A percentile compares a stretch with the other conserved stretches of the same genome.
phyloP scores from a whole-genome alignment of 2,329 filamentous ascomycete genomes.

The Biscogniauxia marginata region DNA sequence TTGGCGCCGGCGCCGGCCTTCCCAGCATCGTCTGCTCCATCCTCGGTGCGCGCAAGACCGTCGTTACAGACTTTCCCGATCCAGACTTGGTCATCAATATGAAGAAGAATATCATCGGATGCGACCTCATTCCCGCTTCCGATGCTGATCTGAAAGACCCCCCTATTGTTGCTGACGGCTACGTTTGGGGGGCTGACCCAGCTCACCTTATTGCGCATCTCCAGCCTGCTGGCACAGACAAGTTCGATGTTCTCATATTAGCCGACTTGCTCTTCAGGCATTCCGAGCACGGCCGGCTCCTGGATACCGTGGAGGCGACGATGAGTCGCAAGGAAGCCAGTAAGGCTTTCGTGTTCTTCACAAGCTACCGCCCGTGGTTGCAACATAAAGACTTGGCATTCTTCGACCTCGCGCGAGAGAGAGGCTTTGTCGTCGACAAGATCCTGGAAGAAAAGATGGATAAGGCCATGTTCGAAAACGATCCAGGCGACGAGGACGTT shows the following conservation, averaged over 20 bases:
- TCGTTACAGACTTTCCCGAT: conserved; percentile 90
- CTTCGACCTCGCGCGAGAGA: conserved; percentile 71
- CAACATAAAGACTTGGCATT: conserved; percentile 81
- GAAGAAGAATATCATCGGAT: conserved; percentile 68
- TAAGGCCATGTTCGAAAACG: conserved; percentile 83
- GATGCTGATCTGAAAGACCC: conserved; percentile 27
- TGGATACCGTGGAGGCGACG: conserved; percentile 68
- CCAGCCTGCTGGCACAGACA: conserved; percentile 33
- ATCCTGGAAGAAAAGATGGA: conserved; percentile 81
- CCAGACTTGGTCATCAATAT: conserved; percentile 79
- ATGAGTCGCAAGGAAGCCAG: conserved; percentile 56
- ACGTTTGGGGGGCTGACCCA: conserved; percentile 76
- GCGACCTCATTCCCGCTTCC: conserved; percentile 38
- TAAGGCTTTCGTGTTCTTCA: conserved; percentile 85
- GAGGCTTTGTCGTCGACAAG: conserved; percentile 75
- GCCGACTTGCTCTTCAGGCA: conserved; percentile 92
- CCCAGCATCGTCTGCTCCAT: conserved; percentile 76
- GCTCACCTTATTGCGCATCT: conserved; percentile 58
- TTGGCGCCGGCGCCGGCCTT: conserved; percentile 84
- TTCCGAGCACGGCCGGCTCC: conserved; percentile 76
- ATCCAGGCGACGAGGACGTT: conserved; percentile 79
- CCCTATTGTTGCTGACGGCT: conserved; percentile 63
- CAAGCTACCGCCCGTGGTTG: conserved; percentile 90
- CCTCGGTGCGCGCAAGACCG: conserved; percentile 66
- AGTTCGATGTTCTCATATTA: conserved; percentile 80